Evolutionary conservation across 2,329 filamentous ascomycete species (phyloP), one percentile per base, ranked within the genome.

Genomic region (Pyricularia pennisetigena): DNA sequence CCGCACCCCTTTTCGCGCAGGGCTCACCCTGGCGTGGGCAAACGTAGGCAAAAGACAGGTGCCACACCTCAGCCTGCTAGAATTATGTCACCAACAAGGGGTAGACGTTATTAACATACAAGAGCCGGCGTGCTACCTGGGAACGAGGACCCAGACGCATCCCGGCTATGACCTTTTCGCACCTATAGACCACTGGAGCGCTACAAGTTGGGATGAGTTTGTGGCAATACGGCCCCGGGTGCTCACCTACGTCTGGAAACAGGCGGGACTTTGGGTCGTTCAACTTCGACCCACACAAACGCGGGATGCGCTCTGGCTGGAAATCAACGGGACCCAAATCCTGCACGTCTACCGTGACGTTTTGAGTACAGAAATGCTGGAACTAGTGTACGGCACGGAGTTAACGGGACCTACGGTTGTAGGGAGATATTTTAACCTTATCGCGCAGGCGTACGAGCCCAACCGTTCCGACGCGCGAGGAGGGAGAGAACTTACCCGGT

Each of bases 1-100:
- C 23, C 57, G 26, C 26, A 14, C 57, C 57, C 57, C 57, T 24
- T 20, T 24, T 24, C 57, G 57, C 57, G 57, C n/a, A 28, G 57
- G 26, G 57, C 57, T 62, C 57, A 62, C 57, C 10, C 4, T 62
- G 26, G 57, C 57, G 57, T 62, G 57, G 57, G 57, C 57, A 24
- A 62, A 62, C 26, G 57, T 62, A 62, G 57, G 57, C 57, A 62
- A 62, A 24, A 62, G 57, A 62, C 57, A 62, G 57, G 57, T 62
- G 57, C 57, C 57, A 62, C 57, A 62, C 57, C 57, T 62, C 23
- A 62, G 57, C 57, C 57, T 62, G 26, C 57, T 62, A 14, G 57
- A 62, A 62, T 3, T 62, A 28, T 62, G 57, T 20, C 57, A 26
- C 57, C 57, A 62, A 28, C n/a, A 62, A 62, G 12, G 26, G 57